A percentile compares a stretch with the other conserved stretches of the same genome.
Evolutionary conservation across 2,329 filamentous ascomycete species (phyloP).

Genomic region (Clonostachys rosea): DNA sequence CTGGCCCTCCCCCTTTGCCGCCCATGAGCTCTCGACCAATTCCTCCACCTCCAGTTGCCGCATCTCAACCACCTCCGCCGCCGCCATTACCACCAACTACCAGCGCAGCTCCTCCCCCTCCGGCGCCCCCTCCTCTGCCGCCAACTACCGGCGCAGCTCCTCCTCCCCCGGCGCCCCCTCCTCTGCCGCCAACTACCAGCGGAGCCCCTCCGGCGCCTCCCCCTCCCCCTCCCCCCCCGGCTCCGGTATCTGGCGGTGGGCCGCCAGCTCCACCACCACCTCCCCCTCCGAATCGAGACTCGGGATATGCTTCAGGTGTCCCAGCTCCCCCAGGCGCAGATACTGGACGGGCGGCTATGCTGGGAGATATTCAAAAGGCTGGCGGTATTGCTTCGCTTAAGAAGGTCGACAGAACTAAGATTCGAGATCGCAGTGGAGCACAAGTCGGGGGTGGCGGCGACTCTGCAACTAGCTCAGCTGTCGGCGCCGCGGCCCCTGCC

Average conservation of each 20-base stretch:
- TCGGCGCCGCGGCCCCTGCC: constrained; percentile 43
- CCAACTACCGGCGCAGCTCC: constrained; percentile 1
- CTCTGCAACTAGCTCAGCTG: constrained; percentile 33
- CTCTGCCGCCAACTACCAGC: constrained; percentile 26
- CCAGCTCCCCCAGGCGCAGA: constrained; percentile 40
- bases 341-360: constrained; percentile 51
- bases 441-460: constrained; percentile 48
- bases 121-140: constrained; percentile 21
- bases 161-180: constrained; percentile 38
- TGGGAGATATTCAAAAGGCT: constrained; percentile 68
- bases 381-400: constrained; percentile 65
- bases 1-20: constrained; percentile 41
- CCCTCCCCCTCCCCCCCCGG: constrained; percentile 42
- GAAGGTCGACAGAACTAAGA: constrained; percentile 68
- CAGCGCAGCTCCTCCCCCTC: constrained; percentile 21
- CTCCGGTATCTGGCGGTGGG: constrained; percentile 18
- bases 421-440: constrained; percentile 67
- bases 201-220: constrained; percentile 4
- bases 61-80: constrained; percentile 29
- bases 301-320: constrained; percentile 48
- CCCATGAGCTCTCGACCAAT: constrained; percentile 47
- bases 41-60: constrained; percentile 43
- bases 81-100: background rate
- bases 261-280: constrained; percentile 22
- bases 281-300: constrained; percentile 54